Base-by-base conservation (phyloP, 2,329 filamentous ascomycete species). In the Fusarium nurragi region DNA sequence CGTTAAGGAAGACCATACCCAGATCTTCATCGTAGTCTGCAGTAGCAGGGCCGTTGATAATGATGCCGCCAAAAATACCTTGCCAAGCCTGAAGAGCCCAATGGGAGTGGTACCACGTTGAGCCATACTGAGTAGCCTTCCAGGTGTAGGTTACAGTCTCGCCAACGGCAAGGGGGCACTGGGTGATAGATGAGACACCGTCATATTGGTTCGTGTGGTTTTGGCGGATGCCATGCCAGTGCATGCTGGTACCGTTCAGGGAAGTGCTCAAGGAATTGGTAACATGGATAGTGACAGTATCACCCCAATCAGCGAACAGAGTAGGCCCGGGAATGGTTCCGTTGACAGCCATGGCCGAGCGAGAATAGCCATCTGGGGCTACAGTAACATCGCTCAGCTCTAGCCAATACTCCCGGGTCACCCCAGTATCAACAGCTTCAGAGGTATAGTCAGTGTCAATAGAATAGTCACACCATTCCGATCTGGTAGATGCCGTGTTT, bases 211-310 rank as follows among this genome's bases (percentile, higher is more conserved):
- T 84, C 44, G 79, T 84, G 68, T 81, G 77, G 59, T 81, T 77
- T 69, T 90, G 86, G 8, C 84, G 81, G 30, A 90, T 77, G 21
- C 86, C 88, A 67, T 90, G 87, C 76, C 82, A 90, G 70, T 90
- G 88, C 18, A 89, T 83, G 10, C 80, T 80, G 9, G 86, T 89
- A 28, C 86, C 86, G 60, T 90, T 89, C 10, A 68, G 48, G 76
- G 75, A 75, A 40, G 32, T 52, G 4, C 30, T 52, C 10, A 80
- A 57, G 2, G 71, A 71, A 71, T 88, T 90, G 30, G 77, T 83
- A 8, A 90, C 81, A 48, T 83, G 83, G 13, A 87, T 74, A n/a
- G 75, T 71, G 6, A 88, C 77, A 28, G 63, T 76, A 53, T 82
- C 78, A 23, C 78, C 81, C 81, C 83, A 86, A 64, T 85, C 78